phyloP scores from a whole-genome alignment of 2,329 filamentous ascomycete genomes.

The Apiospora pterosperma region DNA sequence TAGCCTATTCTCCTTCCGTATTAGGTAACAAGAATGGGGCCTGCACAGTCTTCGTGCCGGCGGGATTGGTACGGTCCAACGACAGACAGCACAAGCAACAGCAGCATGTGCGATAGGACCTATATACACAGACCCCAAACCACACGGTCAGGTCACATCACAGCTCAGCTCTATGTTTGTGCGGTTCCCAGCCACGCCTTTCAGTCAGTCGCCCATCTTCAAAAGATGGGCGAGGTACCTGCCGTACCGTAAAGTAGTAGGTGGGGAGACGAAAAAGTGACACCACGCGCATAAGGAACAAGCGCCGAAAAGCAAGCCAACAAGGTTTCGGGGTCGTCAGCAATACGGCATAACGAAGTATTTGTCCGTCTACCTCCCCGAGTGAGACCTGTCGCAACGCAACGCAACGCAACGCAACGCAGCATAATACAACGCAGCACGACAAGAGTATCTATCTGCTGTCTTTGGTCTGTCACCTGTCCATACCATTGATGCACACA shows the following conservation, averaged over 20 bases:
- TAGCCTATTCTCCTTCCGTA: neutral
- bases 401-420: neutral
- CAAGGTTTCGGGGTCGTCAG: slow-evolving; percentile 1
- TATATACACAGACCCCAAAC: neutral
- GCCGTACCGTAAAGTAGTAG: too few species aligned
- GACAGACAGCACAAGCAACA: neutral
- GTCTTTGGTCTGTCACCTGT: neutral
- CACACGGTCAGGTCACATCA: neutral
- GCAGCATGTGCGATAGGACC: neutral
- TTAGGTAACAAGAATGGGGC: neutral
- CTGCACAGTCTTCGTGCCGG: neutral
- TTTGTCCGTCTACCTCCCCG: neutral
- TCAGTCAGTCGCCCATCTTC: neutral
- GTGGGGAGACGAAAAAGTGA: neutral
- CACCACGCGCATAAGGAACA: neutral
- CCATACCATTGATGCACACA: neutral
- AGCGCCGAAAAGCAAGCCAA: neutral
- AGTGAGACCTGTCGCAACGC: slow-evolving; percentile 1
- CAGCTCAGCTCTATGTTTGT: neutral
- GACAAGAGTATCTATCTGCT: neutral
- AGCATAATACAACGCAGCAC: neutral
- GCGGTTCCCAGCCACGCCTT: neutral
- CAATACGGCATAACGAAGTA: neutral
- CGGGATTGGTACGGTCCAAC: neutral
- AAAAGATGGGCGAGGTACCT: too few species aligned